phyloP scores from a whole-genome alignment of 306 rosid genomes.

The Prunus fruticosa region DNA sequence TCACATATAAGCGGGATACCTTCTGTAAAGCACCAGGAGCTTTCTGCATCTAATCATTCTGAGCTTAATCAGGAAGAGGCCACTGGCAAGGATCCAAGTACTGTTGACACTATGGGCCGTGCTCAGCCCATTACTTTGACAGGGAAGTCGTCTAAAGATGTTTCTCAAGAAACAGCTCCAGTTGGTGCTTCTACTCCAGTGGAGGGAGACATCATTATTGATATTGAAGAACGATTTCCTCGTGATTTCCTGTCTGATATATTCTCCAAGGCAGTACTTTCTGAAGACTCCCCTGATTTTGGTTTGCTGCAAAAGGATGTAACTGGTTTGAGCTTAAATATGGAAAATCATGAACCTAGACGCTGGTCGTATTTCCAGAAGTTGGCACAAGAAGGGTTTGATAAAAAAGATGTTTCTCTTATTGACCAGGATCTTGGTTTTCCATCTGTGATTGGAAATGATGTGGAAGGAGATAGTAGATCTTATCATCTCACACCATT shows the following conservation, averaged over 20 bases:
- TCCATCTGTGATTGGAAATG: slow-evolving; percentile 41
- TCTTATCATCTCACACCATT: slow-evolving; percentile 42
- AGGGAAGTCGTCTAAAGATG: slow-evolving; percentile 33
- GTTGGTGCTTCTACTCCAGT: slow-evolving; percentile 41
- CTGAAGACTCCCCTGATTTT: slow-evolving; percentile 52
- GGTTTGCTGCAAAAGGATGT: slow-evolving; percentile 69
- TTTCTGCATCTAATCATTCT: slow-evolving; percentile 36
- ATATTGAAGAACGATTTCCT: slow-evolving; percentile 84
- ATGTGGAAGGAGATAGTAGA: slow-evolving; percentile 38
- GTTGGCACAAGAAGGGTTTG: slow-evolving; percentile 75
- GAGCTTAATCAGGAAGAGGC: slow-evolving; percentile 41
- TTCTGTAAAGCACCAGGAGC: slow-evolving; percentile 42
- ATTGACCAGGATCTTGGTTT: slow-evolving; percentile 73
- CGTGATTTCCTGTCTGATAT: slow-evolving; percentile 82
- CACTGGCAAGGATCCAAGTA: slow-evolving; percentile 28
- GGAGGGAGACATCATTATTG: slow-evolving; percentile 74
- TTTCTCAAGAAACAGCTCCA: slow-evolving; percentile 38
- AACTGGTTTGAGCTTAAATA: slow-evolving; percentile 67
- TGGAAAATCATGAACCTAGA: slow-evolving; percentile 85
- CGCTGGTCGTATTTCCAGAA: slow-evolving; percentile 84
- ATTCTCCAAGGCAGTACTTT: slow-evolving; percentile 76
- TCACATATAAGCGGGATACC: slow-evolving; percentile 34
- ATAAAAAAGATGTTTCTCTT: slow-evolving; percentile 58
- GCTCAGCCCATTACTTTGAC: slow-evolving; percentile 33
- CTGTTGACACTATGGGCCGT: slow-evolving; percentile 25